These are phyloP conservation scores for Hypomyces perniciosus DNA, from an alignment of 2,329 filamentous ascomycete genomes.

Conservation along the genomic window DNA sequence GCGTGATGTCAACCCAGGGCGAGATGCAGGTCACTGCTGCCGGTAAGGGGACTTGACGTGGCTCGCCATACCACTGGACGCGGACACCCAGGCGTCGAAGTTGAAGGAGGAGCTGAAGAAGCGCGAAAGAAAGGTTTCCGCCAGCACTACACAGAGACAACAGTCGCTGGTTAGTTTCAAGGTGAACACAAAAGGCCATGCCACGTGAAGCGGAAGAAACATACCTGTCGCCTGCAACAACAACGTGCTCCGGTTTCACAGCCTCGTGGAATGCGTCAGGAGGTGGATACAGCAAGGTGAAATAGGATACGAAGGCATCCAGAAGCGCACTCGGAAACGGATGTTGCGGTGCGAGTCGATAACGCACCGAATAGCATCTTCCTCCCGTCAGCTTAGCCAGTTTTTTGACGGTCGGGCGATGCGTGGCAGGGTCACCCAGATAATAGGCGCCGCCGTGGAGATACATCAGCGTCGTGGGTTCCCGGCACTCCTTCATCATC, in stretches of 20 bases:
- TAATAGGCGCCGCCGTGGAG: constrained; percentile 73
- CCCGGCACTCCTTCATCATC: constrained; percentile 62
- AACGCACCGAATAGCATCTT: constrained; percentile 65
- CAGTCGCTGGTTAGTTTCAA: neutral
- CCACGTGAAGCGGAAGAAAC: constrained; percentile 11
- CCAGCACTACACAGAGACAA: constrained; percentile 50
- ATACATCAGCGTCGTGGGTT: constrained; percentile 61
- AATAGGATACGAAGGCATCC: constrained; percentile 66
- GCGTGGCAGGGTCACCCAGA: constrained; percentile 63
- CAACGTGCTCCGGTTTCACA: constrained; percentile 58
- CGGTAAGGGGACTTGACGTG: constrained; percentile 57
- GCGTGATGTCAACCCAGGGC: constrained; percentile 67
- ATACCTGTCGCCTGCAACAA: constrained; percentile 64
- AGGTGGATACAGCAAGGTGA: constrained; percentile 67
- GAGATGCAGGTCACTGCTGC: constrained; percentile 57
- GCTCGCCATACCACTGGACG: constrained; percentile 55
- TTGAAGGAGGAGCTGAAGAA: constrained; percentile 64
- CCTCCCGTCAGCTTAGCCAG: constrained; percentile 63
- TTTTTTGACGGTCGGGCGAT: constrained; percentile 52
- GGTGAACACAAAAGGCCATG: neutral
- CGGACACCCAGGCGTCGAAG: constrained; percentile 42
- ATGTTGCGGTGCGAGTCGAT: constrained; percentile 67
- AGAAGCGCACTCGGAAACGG: constrained; percentile 70
- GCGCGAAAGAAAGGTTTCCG: constrained; percentile 60
- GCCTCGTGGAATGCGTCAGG: constrained; percentile 60